Evolutionary conservation across 345 rosid species (phyloP).

Genomic region (Citrus sp.): DNA sequence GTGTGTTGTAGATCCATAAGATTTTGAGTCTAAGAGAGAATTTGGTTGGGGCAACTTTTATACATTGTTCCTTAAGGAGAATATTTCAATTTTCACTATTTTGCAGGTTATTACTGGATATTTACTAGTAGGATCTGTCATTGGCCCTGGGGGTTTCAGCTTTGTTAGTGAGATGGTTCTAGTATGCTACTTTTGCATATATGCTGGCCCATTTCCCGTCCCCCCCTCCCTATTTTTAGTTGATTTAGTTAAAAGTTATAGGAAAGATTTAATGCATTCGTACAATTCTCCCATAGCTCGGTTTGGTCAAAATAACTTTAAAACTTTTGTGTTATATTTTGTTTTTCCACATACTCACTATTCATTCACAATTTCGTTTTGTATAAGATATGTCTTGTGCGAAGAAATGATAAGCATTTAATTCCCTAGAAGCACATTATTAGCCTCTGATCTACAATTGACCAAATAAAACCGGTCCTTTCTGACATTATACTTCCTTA

Average conservation of each 20-base stretch:
- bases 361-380: background rate
- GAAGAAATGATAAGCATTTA: background rate
- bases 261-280: background rate
- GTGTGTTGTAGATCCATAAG: conserved; percentile 1
- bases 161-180: conserved; percentile 68
- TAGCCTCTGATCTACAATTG: background rate
- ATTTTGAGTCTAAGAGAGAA: background rate
- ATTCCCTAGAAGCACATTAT: background rate
- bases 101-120: conserved; percentile 57
- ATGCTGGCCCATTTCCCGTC: background rate
- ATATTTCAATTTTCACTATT: conserved; percentile 2
- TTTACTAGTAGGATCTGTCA: conserved; percentile 55
- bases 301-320: background rate
- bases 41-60: conserved; percentile 2
- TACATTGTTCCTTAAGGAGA: background rate
- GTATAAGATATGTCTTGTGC: background rate
- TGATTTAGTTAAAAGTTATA: background rate
- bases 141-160: conserved; percentile 59
- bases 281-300: background rate
- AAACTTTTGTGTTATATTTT: background rate
- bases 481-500: background rate
- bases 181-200: conserved; percentile 29
- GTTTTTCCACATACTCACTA: background rate
- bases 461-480: background rate
- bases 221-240: background rate